These are phyloP conservation scores for Lumnitzera littorea DNA, from an alignment of 345 rosid species.

Conservation along the genomic window DNA sequence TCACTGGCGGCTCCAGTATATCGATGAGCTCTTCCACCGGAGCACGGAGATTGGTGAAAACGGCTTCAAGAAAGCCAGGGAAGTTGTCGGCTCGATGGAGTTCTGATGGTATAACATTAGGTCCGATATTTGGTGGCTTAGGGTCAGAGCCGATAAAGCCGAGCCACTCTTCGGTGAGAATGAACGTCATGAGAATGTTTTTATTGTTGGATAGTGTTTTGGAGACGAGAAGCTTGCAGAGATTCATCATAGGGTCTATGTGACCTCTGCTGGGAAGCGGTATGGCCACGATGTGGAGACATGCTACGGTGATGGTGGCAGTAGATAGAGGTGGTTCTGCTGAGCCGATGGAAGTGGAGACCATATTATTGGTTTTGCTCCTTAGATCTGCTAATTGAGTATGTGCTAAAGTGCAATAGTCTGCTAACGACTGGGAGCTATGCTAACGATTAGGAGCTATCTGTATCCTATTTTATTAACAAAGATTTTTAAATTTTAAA, in stretches of 20 bases:
- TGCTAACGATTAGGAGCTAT: too few relatives aligned
- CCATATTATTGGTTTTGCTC: too few relatives aligned
- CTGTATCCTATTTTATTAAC: too few relatives aligned
- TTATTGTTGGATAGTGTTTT: slow-evolving; percentile 12
- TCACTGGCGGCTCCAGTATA: slow-evolving; percentile 27
- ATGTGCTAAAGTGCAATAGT: too few relatives aligned
- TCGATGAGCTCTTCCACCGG: slow-evolving; percentile 44
- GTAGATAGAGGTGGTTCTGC: too few relatives aligned
- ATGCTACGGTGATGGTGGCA: too few relatives aligned
- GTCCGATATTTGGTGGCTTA: slow-evolving; percentile 28
- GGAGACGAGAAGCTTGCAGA: slow-evolving; percentile 34
- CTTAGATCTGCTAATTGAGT: too few relatives aligned
- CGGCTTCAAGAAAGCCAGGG: slow-evolving; percentile 34
- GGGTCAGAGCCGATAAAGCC: slow-evolving; percentile 32
- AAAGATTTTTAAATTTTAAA: too few relatives aligned
- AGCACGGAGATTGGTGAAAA: slow-evolving; percentile 29
- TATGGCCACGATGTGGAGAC: slow-evolving; percentile 41
- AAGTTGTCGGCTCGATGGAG: slow-evolving; percentile 22
- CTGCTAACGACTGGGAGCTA: too few relatives aligned
- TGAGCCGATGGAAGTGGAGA: too few relatives aligned
- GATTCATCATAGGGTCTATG: slow-evolving; percentile 60
- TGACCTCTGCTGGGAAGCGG: slow-evolving; percentile 71
- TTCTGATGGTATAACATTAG: slow-evolving; percentile 53
- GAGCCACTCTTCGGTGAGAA: slow-evolving; percentile 68
- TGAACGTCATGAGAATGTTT: slow-evolving; percentile 39